Conservation (phyloP, 148 eudicot species). For the Rhododendron molle region DNA sequence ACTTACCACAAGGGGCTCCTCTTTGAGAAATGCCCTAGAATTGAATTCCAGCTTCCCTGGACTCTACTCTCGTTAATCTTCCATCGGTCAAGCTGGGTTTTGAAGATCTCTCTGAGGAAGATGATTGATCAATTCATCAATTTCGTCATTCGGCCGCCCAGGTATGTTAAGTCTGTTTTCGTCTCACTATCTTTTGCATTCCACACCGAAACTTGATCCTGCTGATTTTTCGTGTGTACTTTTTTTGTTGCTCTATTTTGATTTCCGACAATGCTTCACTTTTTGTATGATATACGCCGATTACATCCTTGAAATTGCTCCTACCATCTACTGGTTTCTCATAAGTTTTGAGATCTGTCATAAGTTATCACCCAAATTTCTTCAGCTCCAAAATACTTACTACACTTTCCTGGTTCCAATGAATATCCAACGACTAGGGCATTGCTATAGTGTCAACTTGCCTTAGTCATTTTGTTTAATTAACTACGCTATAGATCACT, state of each 20-base stretch:
- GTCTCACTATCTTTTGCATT: not conserved
- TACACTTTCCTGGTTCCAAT: not conserved
- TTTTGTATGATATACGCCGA: not conserved
- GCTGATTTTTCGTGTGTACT: not conserved
- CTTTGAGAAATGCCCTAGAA: not conserved
- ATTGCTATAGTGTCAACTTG: not conserved
- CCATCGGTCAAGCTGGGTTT: not conserved
- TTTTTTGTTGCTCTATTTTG: not conserved
- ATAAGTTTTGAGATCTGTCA: not conserved
- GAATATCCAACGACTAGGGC: not conserved
- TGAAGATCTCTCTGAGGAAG: not conserved
- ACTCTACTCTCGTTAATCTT: not conserved
- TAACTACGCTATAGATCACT: not conserved
- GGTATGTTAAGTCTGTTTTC: constrained; percentile 26
- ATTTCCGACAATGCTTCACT: not conserved
- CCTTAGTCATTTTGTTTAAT: not conserved
- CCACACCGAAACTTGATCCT: not conserved
- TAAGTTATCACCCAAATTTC: not conserved
- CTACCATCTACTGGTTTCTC: not conserved
- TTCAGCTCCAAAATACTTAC: not conserved
- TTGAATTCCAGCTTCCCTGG: constrained; percentile 3
- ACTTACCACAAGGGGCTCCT: not conserved
- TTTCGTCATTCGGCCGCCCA: constrained; percentile 85
- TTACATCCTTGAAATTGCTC: not conserved
- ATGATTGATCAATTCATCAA: constrained; percentile 77